phyloP scores from a whole-genome alignment of 1,284 basidiomycete species.

The Fomitopsis betulina region DNA sequence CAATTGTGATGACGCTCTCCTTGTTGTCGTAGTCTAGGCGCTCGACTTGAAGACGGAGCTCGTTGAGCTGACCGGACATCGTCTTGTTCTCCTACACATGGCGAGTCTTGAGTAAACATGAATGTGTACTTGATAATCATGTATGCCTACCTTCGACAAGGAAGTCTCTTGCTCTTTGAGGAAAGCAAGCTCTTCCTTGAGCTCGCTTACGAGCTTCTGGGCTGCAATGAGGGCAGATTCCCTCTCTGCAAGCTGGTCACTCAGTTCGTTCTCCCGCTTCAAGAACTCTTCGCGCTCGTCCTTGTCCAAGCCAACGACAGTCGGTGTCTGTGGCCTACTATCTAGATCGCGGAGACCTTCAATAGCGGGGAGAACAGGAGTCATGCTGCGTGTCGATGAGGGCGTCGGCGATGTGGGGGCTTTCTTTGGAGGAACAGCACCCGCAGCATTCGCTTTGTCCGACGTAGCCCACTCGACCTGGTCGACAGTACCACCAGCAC shows the following conservation, averaged over 20 bases:
- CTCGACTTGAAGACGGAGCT: slow-evolving; percentile 89
- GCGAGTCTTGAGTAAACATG: not conserved
- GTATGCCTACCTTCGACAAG: slow-evolving; percentile 58
- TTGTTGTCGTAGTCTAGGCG: slow-evolving; percentile 95
- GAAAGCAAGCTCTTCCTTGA: slow-evolving; percentile 82
- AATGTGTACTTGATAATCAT: not conserved
- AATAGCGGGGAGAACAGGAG: slow-evolving; percentile 76
- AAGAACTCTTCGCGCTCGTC: slow-evolving; percentile 98
- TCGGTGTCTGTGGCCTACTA: slow-evolving; percentile 84
- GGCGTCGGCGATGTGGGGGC: slow-evolving; percentile 58
- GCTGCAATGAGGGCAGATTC: slow-evolving; percentile 75
- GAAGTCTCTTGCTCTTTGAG: slow-evolving; percentile 88
- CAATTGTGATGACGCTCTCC: slow-evolving; percentile 91
- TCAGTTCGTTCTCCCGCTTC: slow-evolving; percentile 94
- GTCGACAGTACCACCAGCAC: slow-evolving; percentile 84
- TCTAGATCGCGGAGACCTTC: slow-evolving; percentile 76
- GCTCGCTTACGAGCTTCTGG: slow-evolving; percentile 80
- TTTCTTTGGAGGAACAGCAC: slow-evolving; percentile 49
- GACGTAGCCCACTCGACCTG: slow-evolving; percentile 80
- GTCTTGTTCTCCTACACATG: slow-evolving; percentile 79
- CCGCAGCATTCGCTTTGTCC: slow-evolving; percentile 49
- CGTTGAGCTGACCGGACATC: slow-evolving; percentile 88
- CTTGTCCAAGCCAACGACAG: slow-evolving; percentile 83
- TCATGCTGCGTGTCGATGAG: slow-evolving; percentile 64
- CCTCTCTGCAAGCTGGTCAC: slow-evolving; percentile 89